These are phyloP conservation scores for Sarcocystis neurona DNA, from an alignment of 169 alveolate species.

Conservation along the genomic window DNA sequence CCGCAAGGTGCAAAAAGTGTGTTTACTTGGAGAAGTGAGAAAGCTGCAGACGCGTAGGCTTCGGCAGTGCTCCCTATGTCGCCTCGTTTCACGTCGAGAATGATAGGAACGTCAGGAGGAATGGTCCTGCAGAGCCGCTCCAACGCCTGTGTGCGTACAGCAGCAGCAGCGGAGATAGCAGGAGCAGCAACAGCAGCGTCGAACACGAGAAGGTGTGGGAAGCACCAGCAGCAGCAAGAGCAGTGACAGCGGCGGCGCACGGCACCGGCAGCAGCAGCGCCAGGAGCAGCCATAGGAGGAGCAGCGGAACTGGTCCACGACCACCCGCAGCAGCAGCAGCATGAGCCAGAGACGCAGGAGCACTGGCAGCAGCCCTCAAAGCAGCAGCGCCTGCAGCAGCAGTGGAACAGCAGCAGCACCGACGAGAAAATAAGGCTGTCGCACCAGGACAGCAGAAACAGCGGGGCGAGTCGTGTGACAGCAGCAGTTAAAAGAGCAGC, in stretches of 20 bases:
- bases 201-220: too few species aligned
- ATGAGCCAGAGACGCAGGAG: background rate
- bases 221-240: background rate
- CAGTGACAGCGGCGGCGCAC: background rate
- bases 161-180: background rate
- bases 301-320: too few species aligned
- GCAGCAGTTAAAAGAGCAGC: too few species aligned
- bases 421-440: too few species aligned
- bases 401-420: too few species aligned
- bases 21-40: constrained; percentile 50
- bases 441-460: too few species aligned
- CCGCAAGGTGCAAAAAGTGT: too few species aligned
- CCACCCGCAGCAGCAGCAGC: background rate
- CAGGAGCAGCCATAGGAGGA: too few species aligned
- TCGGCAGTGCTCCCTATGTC: constrained; percentile 71
- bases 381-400: background rate
- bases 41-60: constrained; percentile 63
- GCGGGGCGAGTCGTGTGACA: too few species aligned
- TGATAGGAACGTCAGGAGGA: constrained; percentile 70
- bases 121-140: constrained; percentile 58
- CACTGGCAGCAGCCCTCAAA: background rate
- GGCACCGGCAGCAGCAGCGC: background rate
- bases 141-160: constrained; percentile 51
- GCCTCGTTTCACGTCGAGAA: constrained; percentile 72
- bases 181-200: background rate